phyloP scores from a whole-genome alignment of 768 basidiomycete genomes.

The Calocybe cyanea region DNA sequence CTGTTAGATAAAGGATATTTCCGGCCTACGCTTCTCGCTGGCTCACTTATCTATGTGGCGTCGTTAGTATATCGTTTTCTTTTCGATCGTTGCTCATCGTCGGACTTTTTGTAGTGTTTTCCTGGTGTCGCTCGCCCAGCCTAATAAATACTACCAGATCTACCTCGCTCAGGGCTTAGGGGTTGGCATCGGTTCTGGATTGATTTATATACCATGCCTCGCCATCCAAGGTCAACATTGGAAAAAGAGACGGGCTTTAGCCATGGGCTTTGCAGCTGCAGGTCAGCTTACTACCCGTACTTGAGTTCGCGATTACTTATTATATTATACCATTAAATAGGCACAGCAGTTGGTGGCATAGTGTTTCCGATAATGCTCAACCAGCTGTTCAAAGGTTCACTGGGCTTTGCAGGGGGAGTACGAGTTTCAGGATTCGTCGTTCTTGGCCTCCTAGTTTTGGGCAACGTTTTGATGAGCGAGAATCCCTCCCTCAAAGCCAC shows the following conservation, averaged over 20 bases:
- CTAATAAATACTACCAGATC: conserved; percentile 32
- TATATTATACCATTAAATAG: no score
- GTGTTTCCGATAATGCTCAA: conserved; percentile 32
- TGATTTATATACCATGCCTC: conserved; percentile 42
- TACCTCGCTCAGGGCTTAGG: conserved; percentile 41
- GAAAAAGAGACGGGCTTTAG: conserved; percentile 39
- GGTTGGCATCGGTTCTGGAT: conserved; percentile 40
- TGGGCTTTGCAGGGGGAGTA: conserved; percentile 26
- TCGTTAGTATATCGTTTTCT: conserved; percentile 13
- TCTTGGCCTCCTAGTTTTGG: conserved; percentile 23
- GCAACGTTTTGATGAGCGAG: conserved; percentile 20
- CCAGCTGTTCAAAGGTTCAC: conserved; percentile 22
- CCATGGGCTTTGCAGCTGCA: conserved; percentile 43
- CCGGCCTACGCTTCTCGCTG: conserved; percentile 18
- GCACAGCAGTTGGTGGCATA: conserved; percentile 26
- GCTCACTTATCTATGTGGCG: conserved; percentile 25
- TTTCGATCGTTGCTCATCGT: not conserved
- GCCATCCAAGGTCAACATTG: conserved; percentile 47
- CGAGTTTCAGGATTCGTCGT: conserved; percentile 24
- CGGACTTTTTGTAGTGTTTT: conserved; percentile 15
- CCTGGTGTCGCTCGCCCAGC: conserved; percentile 26
- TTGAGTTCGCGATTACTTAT: no score
- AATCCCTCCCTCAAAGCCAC: not conserved
- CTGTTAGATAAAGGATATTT: conserved; percentile 36
- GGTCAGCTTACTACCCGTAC: no score